phyloP scores from a whole-genome alignment of 495 filamentous ascomycete genomes.

The Aspergillus funiculosus region DNA sequence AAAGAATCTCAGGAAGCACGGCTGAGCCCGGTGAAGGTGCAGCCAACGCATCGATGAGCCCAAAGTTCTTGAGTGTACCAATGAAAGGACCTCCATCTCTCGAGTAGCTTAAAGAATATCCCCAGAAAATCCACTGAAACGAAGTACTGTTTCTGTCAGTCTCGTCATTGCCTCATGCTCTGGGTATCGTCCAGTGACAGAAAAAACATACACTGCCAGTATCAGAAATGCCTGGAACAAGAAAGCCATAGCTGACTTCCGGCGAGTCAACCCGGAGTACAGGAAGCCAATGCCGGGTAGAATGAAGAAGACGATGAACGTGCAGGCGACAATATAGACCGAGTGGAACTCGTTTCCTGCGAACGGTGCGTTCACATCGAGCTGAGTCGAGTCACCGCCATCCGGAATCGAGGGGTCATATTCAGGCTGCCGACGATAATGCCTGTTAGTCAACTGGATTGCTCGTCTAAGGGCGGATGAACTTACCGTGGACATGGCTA shows the following conservation, averaged over 20 bases:
- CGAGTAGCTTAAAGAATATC: conserved; percentile 51
- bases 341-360: conserved; percentile 47
- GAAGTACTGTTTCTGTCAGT: conserved; percentile 26
- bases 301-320: conserved; percentile 53
- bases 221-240: conserved; percentile 55
- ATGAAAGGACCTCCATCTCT: conserved; percentile 49
- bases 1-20: conserved; percentile 51
- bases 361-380: conserved; percentile 49
- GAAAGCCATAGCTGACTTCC: conserved; percentile 52
- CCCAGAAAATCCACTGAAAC: conserved; percentile 56
- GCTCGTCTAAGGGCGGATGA: not conserved
- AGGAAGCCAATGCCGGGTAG: conserved; percentile 55
- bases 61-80: conserved; percentile 49
- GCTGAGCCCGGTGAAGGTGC: conserved; percentile 45
- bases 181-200: not conserved
- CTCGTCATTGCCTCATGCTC: not conserved
- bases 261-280: conserved; percentile 51
- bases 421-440: conserved; percentile 22
- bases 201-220: conserved; percentile 33
- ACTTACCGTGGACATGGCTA: conserved; percentile 9
- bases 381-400: conserved; percentile 40
- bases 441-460: not conserved
- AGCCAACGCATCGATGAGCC: conserved; percentile 45
- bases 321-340: conserved; percentile 46
- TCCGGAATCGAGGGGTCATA: conserved; percentile 40